Evolutionary conservation across 345 rosid species (phyloP).

Genomic region (Murraya koenigii): DNA sequence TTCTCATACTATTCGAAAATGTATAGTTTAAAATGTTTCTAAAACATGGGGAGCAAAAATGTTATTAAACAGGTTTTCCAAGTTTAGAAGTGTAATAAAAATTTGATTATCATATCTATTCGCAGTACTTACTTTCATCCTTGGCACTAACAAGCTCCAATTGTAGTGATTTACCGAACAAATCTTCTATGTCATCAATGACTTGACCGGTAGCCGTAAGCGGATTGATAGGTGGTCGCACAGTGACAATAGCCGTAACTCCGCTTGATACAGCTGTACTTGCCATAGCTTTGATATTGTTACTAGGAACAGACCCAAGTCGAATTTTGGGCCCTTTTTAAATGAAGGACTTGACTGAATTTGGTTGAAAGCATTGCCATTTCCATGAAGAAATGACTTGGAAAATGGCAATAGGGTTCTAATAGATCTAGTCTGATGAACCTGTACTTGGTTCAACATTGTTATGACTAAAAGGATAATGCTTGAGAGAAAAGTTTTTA

Average conservation of each 20-base stretch:
- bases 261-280: background rate
- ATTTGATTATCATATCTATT: too few species aligned
- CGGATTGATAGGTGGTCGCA: background rate
- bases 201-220: background rate
- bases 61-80: too few species aligned
- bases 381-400: constrained; percentile 33
- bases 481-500: background rate
- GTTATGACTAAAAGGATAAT: background rate
- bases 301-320: background rate
- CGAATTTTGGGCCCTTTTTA: background rate
- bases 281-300: constrained; percentile 20
- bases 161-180: constrained; percentile 41
- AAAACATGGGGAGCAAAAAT: background rate
- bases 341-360: background rate
- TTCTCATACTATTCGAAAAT: background rate
- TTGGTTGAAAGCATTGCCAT: constrained; percentile 13
- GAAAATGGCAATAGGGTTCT: constrained; percentile 10
- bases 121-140: constrained; percentile 41
- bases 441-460: constrained; percentile 36
- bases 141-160: constrained; percentile 56
- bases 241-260: constrained; percentile 41
- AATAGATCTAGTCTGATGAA: constrained; percentile 15
- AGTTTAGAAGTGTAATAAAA: too few species aligned
- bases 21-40: too few species aligned
- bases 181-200: constrained; percentile 40